Evolutionary conservation across 257 asterid species (phyloP).

Genomic region (Eustoma russellianum): DNA sequence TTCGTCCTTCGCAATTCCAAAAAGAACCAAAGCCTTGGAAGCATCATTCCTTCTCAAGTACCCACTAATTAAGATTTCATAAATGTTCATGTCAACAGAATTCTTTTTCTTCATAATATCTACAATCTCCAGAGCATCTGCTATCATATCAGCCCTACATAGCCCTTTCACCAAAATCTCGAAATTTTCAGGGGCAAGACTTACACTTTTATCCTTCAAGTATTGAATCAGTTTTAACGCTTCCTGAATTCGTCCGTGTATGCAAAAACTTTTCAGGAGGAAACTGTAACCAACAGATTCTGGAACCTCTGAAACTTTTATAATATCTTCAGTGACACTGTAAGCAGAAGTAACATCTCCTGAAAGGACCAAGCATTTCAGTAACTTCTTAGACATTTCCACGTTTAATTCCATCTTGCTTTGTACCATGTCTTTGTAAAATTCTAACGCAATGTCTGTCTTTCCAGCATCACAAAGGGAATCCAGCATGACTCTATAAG

Average conservation of each 20-base stretch:
- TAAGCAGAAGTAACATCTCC: constrained; percentile 41
- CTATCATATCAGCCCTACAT: constrained; percentile 50
- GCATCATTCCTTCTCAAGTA: constrained; percentile 50
- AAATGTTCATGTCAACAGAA: constrained; percentile 28
- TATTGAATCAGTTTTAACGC: constrained; percentile 68
- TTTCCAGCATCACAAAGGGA: constrained; percentile 47
- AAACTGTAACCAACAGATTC: constrained; percentile 31
- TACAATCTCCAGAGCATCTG: constrained; percentile 70
- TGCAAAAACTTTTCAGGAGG: constrained; percentile 64
- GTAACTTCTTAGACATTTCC: constrained; percentile 30
- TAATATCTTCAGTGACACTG: constrained; percentile 48
- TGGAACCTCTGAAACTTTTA: constrained; percentile 30
- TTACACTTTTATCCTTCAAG: constrained; percentile 38
- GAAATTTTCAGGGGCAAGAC: constrained; percentile 34
- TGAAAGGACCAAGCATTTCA: constrained; percentile 52
- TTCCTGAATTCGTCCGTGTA: constrained; percentile 56
- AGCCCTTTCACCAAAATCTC: constrained; percentile 67
- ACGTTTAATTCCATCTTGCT: constrained; percentile 37
- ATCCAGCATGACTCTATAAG: constrained; percentile 41
- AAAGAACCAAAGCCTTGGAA: constrained; percentile 42
- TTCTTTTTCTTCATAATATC: constrained; percentile 61
- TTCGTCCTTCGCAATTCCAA: constrained; percentile 40
- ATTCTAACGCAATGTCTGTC: constrained; percentile 62
- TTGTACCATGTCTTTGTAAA: constrained; percentile 58
- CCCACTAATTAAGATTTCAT: constrained; percentile 37